A percentile compares a stretch with the other conserved stretches of the same genome.
phyloP scores from a whole-genome alignment of 2,329 filamentous ascomycete species.

The Colletotrichum limetticola region DNA sequence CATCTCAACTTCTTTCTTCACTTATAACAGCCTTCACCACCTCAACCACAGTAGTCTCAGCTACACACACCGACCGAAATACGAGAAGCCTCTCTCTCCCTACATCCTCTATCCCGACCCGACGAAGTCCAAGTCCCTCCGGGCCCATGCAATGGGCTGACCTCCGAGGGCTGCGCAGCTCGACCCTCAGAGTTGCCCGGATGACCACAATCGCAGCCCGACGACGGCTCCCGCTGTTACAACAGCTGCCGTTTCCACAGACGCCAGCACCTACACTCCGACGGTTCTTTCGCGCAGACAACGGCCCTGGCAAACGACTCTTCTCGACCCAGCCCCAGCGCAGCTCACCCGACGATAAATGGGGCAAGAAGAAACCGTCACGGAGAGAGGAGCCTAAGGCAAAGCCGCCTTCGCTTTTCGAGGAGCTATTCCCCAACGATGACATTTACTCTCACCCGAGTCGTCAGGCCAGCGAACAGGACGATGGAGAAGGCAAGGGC shows the following conservation, averaged over 20 bases:
- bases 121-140: background rate
- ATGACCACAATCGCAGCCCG: conserved; percentile 27
- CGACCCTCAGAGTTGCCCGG: conserved; percentile 31
- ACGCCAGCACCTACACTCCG: background rate
- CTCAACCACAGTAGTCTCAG: background rate
- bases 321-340: background rate
- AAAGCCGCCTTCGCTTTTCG: conserved; percentile 15
- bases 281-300: background rate
- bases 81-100: background rate
- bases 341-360: background rate
- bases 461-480: background rate
- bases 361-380: background rate
- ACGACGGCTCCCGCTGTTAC: conserved; percentile 29
- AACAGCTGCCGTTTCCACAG: background rate
- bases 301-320: background rate
- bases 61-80: background rate
- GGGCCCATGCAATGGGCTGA: conserved; percentile 36
- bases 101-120: background rate
- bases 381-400: background rate
- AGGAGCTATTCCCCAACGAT: conserved; percentile 29
- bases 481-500: background rate
- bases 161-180: conserved; percentile 31
- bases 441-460: background rate
- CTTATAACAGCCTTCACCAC: background rate
- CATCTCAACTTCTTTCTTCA: background rate